Evolutionary conservation across 768 basidiomycete genomes (phyloP).

Genomic region (Daedaleopsis sinensis): DNA sequence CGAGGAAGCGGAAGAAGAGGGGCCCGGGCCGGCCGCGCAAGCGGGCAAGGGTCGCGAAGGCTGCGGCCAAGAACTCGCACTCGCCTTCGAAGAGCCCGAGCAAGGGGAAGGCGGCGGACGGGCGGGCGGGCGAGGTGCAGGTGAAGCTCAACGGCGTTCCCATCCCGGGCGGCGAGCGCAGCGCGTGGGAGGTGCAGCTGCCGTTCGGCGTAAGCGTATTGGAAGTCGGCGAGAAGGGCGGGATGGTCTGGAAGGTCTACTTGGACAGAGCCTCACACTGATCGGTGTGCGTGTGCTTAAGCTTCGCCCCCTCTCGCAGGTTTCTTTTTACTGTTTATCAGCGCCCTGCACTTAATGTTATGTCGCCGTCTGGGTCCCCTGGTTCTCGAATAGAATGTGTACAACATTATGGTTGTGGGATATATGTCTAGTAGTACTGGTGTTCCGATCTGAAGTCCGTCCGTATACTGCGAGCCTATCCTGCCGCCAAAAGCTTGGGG

Average conservation of each 20-base stretch:
- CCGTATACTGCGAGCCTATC: background rate
- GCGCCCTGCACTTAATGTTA: background rate
- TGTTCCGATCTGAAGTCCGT: background rate
- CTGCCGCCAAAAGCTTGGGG: background rate
- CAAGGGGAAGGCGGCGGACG: constrained; percentile 27
- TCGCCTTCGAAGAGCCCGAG: constrained; percentile 14
- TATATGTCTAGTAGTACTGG: constrained; percentile 17
- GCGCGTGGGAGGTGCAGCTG: constrained; percentile 66
- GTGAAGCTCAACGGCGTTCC: constrained; percentile 64
- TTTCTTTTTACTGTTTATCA: background rate
- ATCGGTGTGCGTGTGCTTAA: no score
- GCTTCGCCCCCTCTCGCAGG: background rate
- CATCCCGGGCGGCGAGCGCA: constrained; percentile 46
- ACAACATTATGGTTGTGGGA: constrained; percentile 14
- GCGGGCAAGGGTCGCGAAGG: constrained; percentile 19
- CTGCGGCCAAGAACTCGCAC: constrained; percentile 18
- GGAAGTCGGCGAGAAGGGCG: constrained; percentile 75
- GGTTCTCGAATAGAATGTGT: constrained; percentile 5
- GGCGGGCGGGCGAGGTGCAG: constrained; percentile 47
- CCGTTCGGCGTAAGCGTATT: constrained; percentile 61
- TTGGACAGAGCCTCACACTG: constrained; percentile 31
- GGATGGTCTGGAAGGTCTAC: constrained; percentile 72
- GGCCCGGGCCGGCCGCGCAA: constrained; percentile 14
- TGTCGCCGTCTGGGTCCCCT: background rate
- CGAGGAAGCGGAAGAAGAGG: background rate